Conservation (phyloP, 2,329 filamentous ascomycete genomes). For the Rhinocladiella similis region DNA sequence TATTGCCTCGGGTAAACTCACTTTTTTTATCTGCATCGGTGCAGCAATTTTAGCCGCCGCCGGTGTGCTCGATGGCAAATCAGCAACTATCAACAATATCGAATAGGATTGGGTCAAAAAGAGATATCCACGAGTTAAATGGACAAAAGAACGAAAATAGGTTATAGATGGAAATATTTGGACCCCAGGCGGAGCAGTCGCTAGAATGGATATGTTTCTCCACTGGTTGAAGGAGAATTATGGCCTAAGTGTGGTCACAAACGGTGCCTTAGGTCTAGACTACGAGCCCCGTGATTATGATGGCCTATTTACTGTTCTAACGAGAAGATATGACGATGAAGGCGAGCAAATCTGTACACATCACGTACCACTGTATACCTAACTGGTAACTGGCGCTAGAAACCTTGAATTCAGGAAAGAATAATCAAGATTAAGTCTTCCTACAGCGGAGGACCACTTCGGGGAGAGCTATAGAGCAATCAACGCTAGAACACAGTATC, state of each 20-base stretch:
- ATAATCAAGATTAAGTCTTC: too few species aligned
- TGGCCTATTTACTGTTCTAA: constrained; percentile 19
- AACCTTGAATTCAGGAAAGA: too few species aligned
- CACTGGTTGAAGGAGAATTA: constrained; percentile 42
- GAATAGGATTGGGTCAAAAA: constrained; percentile 33
- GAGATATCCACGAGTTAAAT: constrained; percentile 43
- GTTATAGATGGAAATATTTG: constrained; percentile 44
- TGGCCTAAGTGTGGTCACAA: constrained; percentile 24
- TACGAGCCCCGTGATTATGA: constrained; percentile 40
- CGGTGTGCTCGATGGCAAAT: constrained; percentile 44
- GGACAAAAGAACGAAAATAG: constrained; percentile 47
- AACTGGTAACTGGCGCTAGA: too few species aligned
- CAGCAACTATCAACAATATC: constrained; percentile 45
- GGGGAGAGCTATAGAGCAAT: too few species aligned
- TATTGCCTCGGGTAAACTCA: background rate
- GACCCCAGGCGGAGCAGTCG: constrained; percentile 47
- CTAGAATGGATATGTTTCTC: constrained; percentile 48
- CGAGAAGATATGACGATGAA: constrained; percentile 8
- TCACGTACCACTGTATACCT: background rate
- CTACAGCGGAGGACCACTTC: too few species aligned
- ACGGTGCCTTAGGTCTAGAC: constrained; percentile 31
- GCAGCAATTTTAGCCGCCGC: constrained; percentile 30
- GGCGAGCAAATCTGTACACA: constrained; percentile 7
- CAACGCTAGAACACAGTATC: too few species aligned
- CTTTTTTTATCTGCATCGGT: constrained; percentile 15